Evolutionary conservation across 768 basidiomycete genomes (phyloP).

Genomic region (Leccinum uliginosum): DNA sequence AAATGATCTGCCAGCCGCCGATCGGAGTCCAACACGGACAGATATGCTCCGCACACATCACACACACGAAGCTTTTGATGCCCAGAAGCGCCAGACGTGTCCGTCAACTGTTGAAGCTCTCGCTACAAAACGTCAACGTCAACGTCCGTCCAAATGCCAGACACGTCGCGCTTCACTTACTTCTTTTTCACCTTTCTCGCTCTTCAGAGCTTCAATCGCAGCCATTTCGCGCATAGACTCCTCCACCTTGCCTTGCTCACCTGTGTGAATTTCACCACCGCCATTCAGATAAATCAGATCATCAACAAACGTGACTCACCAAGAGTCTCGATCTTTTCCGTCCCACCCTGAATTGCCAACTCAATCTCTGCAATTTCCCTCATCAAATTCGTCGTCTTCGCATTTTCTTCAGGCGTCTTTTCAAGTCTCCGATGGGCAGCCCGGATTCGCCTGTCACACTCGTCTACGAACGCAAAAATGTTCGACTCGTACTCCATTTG

Average conservation of each 20-base stretch:
- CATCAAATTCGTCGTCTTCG: conserved; percentile 98
- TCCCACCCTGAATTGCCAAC: conserved; percentile 96
- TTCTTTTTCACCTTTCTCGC: conserved; percentile 95
- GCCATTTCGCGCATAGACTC: conserved; percentile 98
- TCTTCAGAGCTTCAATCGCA: conserved; percentile 96
- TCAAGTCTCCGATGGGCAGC: conserved; percentile 92
- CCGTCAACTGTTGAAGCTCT: conserved; percentile 92
- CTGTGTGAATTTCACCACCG: conserved; percentile 38
- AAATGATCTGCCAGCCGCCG: conserved; percentile 98
- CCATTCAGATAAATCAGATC: conserved; percentile 2
- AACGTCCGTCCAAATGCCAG: conserved; percentile 3
- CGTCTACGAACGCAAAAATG: conserved; percentile 95
- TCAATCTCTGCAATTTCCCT: conserved; percentile 99
- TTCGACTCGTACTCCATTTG: conserved; percentile 95
- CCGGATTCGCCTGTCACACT: conserved; percentile 94
- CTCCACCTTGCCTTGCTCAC: conserved; percentile 98
- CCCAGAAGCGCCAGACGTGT: conserved; percentile 98
- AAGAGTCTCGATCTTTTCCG: conserved; percentile 93
- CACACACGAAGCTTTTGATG: conserved; percentile 99
- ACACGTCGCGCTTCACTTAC: conserved; percentile 37
- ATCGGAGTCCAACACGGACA: conserved; percentile 96
- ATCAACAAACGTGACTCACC: conserved; percentile 43
- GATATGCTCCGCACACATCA: conserved; percentile 99
- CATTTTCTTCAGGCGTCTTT: conserved; percentile 99
- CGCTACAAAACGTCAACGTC: conserved; percentile 44